Base-by-base conservation (phyloP, 192 early-diverging fungal species). In the Ambispora gerdemannii region DNA sequence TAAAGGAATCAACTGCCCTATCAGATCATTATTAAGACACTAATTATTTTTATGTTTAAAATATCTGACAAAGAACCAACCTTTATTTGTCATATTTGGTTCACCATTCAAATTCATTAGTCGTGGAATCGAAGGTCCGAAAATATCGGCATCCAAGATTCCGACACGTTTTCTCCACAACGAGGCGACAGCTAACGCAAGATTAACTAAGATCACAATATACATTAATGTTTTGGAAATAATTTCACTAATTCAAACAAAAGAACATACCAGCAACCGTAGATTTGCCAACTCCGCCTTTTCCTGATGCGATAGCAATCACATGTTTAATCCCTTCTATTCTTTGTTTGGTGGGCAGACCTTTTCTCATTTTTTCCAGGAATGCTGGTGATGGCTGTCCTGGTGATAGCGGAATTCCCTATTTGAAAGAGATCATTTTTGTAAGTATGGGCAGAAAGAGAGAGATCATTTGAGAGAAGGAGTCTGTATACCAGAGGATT, bases 261-360 rank as follows among this genome's bases (percentile, higher is more conserved):
- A 1, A 15, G 30, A 72, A 49, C 19, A n/a, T 82, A 91, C 91
- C 90, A 58, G 91, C 81, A 17, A 89, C 89, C 0, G 93, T 96
- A 11, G 91, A 92, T 66, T 96, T 96, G 19, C 94, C 94, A 2
- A 95, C 93, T 6, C 94, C 94, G 34, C 94, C 94, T 72, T 96
- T 96, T 36, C 90, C 92, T 20, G 91, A 94, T 25, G 93, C 86
- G 0, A 96, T 91, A 35, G 89, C 87, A 68, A 96, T 83, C 3
- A 93, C 80, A 43, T 89, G 81, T 59, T 85, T 84, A 10, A 95
- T 90, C 28, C 89, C 86, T 20, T 79, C 83, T 64, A 96, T 91
- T 2, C 79, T 71, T 73, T 74, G 73, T 74, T 90, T 89, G 33
- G 78, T 74, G 32, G 93, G 93, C 2, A 95, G 72, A 0, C 92